Conservation (phyloP, 2,329 filamentous ascomycete species). For the Colletotrichum caudatum region DNA sequence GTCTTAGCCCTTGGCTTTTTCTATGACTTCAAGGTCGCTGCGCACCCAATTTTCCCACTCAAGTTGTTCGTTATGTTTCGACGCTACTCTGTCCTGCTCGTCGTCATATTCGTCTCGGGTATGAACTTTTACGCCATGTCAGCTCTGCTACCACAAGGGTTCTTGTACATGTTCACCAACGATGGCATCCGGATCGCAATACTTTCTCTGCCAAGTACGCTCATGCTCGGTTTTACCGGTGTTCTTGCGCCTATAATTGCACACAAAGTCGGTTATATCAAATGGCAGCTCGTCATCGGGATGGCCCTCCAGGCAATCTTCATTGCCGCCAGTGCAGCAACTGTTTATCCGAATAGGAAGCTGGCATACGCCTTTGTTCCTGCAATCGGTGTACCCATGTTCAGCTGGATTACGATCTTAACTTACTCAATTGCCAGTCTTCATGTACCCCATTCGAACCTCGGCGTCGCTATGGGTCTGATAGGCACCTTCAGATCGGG, state of each 20-base stretch:
- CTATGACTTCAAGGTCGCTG: conserved; percentile 45
- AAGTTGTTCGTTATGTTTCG: conserved; percentile 48
- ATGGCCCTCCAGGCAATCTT: conserved; percentile 49
- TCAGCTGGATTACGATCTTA: conserved; percentile 49
- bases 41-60: conserved; percentile 46
- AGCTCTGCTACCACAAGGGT: conserved; percentile 47
- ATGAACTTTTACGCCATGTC: conserved; percentile 49
- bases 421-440: conserved; percentile 48
- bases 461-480: conserved; percentile 49
- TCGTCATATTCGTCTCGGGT: conserved; percentile 49
- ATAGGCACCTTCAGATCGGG: conserved; percentile 49
- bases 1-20: conserved; percentile 42
- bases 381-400: conserved; percentile 49
- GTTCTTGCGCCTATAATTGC: conserved; percentile 47
- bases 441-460: conserved; percentile 48
- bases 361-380: conserved; percentile 49
- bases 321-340: conserved; percentile 46
- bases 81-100: conserved; percentile 48
- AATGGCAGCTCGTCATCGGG: conserved; percentile 48
- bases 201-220: conserved; percentile 26
- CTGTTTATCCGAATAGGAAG: conserved; percentile 46
- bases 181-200: conserved; percentile 47
- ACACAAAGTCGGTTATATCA: conserved; percentile 49
- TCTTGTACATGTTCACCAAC: conserved; percentile 50
- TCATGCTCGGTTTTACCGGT: conserved; percentile 33